Evolutionary conservation across 2,329 filamentous ascomycete species (phyloP).

Genomic region (Colletotrichum trifolii): DNA sequence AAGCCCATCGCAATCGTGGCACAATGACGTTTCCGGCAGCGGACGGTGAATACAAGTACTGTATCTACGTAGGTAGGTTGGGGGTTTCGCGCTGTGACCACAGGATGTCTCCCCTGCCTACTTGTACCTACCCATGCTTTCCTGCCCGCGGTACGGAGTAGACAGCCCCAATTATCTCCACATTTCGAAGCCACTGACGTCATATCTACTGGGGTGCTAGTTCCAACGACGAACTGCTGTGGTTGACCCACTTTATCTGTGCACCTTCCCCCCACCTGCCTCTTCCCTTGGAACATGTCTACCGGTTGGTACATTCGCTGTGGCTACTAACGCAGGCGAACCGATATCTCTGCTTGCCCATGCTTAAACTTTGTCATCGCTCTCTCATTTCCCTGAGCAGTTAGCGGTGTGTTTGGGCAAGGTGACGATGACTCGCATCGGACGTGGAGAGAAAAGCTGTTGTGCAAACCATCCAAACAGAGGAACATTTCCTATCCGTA

Average conservation of each 20-base stretch:
- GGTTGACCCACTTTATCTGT: slow-evolving; percentile 1
- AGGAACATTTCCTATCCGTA: too few species aligned
- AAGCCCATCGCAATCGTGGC: slow-evolving; percentile 6
- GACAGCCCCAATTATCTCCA: neutral
- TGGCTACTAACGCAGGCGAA: neutral
- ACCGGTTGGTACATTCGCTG: too few species aligned
- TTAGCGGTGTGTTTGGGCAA: slow-evolving; percentile 23
- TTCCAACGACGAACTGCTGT: slow-evolving; percentile 34
- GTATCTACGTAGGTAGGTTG: too few species aligned
- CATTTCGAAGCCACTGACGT: slow-evolving; percentile 26
- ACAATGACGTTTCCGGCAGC: slow-evolving; percentile 34
- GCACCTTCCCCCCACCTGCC: neutral
- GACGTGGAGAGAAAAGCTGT: slow-evolving; percentile 17
- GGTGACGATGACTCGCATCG: slow-evolving; percentile 33
- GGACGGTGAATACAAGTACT: slow-evolving; percentile 20
- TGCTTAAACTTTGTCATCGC: neutral
- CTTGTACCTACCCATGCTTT: too few species aligned
- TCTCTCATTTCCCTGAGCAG: slow-evolving; percentile 1
- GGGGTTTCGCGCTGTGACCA: neutral
- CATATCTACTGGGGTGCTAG: slow-evolving; percentile 21
- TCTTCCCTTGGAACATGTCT: neutral
- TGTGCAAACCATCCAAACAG: slow-evolving; percentile 5
- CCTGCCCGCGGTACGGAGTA: too few species aligned
- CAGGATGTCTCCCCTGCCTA: slow-evolving; percentile 12
- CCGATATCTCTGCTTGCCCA: too few species aligned